Conservation (phyloP, 305 asterid species). For the Solanum hybrid region DNA sequence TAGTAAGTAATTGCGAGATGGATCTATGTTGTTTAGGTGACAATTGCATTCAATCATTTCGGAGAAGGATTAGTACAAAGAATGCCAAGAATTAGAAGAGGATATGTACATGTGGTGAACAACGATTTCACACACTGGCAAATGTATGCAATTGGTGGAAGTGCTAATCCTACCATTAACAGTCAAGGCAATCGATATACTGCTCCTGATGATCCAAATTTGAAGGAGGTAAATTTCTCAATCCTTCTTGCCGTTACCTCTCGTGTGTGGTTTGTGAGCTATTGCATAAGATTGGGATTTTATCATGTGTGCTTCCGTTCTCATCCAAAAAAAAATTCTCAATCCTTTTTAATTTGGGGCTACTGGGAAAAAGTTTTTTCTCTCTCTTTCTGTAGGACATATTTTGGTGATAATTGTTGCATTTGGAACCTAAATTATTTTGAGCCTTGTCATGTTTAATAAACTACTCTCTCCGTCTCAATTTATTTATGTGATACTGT, state of each 20-base stretch:
- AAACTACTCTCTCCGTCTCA: background rate
- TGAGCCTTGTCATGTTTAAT: background rate
- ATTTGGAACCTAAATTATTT: background rate
- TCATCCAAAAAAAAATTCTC: background rate
- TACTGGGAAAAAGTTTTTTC: background rate
- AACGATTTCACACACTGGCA: slow-evolving; percentile 22
- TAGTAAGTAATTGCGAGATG: background rate
- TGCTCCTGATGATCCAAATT: slow-evolving; percentile 18
- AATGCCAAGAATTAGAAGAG: slow-evolving; percentile 28
- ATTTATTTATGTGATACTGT: background rate
- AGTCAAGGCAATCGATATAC: slow-evolving; percentile 21
- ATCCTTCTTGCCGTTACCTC: background rate
- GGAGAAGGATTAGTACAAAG: slow-evolving; percentile 29
- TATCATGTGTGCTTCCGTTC: background rate
- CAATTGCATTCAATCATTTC: slow-evolving; percentile 28
- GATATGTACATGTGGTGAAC: slow-evolving; percentile 27
- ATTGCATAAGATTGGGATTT: background rate
- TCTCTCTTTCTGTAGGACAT: background rate
- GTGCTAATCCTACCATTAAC: slow-evolving; percentile 24
- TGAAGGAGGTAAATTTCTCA: slow-evolving; percentile 12
- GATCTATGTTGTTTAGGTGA: slow-evolving; percentile 13
- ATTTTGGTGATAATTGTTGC: background rate
- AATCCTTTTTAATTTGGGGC: background rate
- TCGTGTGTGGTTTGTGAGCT: background rate
- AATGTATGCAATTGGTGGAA: slow-evolving; percentile 27